Evolutionary conservation across 371 early-diverging fungal species (phyloP).

Genomic region (Rhizopus sp.): DNA sequence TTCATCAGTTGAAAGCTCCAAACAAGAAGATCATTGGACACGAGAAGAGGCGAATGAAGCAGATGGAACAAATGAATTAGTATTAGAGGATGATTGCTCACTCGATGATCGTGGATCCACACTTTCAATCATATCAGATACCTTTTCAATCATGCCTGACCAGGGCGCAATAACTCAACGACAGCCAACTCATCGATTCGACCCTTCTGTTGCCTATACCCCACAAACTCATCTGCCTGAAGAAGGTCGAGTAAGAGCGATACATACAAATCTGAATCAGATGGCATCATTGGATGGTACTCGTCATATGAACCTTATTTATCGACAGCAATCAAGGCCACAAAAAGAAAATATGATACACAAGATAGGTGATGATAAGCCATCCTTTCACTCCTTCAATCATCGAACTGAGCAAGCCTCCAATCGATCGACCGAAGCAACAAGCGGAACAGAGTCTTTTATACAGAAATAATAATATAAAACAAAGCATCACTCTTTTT

Average conservation of each 20-base stretch:
- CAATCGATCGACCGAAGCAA: too few relatives aligned
- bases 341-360: too few relatives aligned
- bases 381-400: too few relatives aligned
- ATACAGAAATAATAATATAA: too few relatives aligned
- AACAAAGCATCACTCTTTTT: neutral
- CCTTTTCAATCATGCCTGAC: slow-evolving; percentile 14
- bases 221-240: neutral
- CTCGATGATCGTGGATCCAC: slow-evolving; percentile 19
- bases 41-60: slow-evolving; percentile 1
- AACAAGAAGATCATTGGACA: slow-evolving; percentile 2
- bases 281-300: neutral
- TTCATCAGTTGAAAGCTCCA: slow-evolving; percentile 26
- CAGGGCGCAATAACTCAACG: slow-evolving; percentile 1
- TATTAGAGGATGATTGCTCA: neutral
- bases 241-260: slow-evolving; percentile 21
- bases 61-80: neutral
- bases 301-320: neutral
- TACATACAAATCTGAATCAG: slow-evolving; percentile 17
- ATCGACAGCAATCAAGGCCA: too few relatives aligned
- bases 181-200: slow-evolving; percentile 13
- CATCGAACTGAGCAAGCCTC: too few relatives aligned
- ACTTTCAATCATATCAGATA: slow-evolving; percentile 21
- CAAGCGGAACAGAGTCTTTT: too few relatives aligned
- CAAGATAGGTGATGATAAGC: too few relatives aligned
- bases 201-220: neutral